These are phyloP conservation scores for Silene coronaria DNA, from an alignment of 179 eudicot genomes.

Conservation along the genomic window DNA sequence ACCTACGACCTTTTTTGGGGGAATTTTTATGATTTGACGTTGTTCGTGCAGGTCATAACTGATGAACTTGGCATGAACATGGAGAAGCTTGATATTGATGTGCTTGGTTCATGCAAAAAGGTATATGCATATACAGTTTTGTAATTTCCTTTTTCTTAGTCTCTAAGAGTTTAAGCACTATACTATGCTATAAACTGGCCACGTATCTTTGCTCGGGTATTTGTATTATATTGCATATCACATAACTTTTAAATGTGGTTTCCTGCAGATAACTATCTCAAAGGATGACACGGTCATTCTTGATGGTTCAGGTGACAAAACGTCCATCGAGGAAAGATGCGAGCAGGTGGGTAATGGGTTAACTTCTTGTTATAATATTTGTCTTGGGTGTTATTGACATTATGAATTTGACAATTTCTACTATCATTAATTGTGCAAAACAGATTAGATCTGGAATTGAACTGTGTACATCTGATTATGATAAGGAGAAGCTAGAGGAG, in stretches of 20 bases:
- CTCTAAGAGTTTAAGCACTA: too few species aligned
- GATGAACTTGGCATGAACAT: constrained; percentile 93
- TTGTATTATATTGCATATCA: neutral
- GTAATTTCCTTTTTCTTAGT: neutral
- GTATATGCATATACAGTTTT: constrained; percentile 31
- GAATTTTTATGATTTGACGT: neutral
- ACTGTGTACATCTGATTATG: constrained; percentile 74
- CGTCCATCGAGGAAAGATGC: constrained; percentile 78
- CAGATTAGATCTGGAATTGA: constrained; percentile 77
- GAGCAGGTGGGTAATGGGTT: constrained; percentile 53
- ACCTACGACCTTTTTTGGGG: neutral
- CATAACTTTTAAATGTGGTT: neutral
- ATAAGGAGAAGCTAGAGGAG: constrained; percentile 86
- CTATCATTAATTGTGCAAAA: neutral
- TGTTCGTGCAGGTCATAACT: constrained; percentile 52
- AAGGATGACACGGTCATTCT: constrained; percentile 89
- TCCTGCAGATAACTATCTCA: constrained; percentile 60
- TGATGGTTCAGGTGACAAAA: constrained; percentile 93
- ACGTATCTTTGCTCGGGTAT: too few species aligned
- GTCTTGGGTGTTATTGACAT: neutral
- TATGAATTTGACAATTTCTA: neutral
- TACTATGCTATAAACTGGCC: too few species aligned
- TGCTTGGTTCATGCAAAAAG: constrained; percentile 93
- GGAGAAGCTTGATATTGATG: constrained; percentile 62
- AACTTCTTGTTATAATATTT: neutral